Base-by-base conservation (phyloP, 805 yeast species). In the Isabelozyma rhagii region DNA sequence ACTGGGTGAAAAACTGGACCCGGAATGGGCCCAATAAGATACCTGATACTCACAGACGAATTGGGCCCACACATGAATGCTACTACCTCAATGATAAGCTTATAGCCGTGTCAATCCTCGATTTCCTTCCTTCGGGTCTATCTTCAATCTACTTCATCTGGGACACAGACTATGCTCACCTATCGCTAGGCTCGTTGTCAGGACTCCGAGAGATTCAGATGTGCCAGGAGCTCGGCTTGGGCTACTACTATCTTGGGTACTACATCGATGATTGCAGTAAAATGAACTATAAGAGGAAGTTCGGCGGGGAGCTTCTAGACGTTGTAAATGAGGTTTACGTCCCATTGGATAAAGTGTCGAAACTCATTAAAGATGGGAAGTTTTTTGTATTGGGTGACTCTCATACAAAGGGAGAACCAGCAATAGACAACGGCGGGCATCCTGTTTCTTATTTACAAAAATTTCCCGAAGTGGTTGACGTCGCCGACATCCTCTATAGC, bases 81-180 rank as follows among this genome's bases (percentile, higher is more conserved):
- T 91, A 89, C 60, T 88, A 85, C 57, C 63, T 77, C 14, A 79
- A 87, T 43, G 82, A 66, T 4, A 74, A 77, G 52, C 70, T 91
- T 17, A 80, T 88, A 40, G 97, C 93, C 0, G 68, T 91, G 36
- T 88, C 88, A 0, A 89, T 91, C 0, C 60, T 87, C 29, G 97
- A 91, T 64, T 69, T 91, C 17, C 64, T 92, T 34, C 96, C 96
- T 0, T 65, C 80, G 25, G 86, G 89, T 0, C 64, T 92, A 0
- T 89, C 97, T 0, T 84, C 96, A 0, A 92, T 92, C 1, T 91
- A 92, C 63, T 87, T 92, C 62, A 82, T 91, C 10, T 89, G 94
- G 88, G 92, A 90, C 61, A 94, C 96, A 0, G 92, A 83, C 47
- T 85, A 75, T 60, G 83, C 84, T 4, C 75, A 80, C 46, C 68